A percentile compares a stretch with the other conserved stretches of the same genome.
Conservation (phyloP, 1,139 yeast species). For the Saccharomyces hybrid region DNA sequence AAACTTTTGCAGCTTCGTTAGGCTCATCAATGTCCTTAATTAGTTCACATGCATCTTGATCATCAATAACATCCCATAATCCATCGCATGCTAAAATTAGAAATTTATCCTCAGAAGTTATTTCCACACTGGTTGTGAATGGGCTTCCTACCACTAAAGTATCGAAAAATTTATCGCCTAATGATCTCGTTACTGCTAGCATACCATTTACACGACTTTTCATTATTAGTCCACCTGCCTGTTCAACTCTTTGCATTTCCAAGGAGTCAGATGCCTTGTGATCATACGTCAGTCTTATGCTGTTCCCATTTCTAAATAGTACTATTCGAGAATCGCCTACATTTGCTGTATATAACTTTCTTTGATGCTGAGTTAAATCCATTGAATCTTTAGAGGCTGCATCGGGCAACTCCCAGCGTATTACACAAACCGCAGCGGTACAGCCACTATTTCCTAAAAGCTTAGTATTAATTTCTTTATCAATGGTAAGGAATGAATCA, state of each 20-base stretch:
- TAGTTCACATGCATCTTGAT: conserved; percentile 69
- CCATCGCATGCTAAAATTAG: conserved; percentile 91
- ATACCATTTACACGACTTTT: conserved; percentile 93
- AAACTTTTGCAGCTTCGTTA: conserved; percentile 55
- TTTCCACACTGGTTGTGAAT: conserved; percentile 80
- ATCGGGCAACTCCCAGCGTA: conserved; percentile 70
- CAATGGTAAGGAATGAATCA: conserved; percentile 66
- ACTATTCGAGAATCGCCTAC: conserved; percentile 92
- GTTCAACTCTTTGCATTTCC: conserved; percentile 68
- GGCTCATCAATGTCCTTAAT: conserved; percentile 53
- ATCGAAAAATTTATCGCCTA: conserved; percentile 93
- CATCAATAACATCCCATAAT: conserved; percentile 85
- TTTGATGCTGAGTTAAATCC: conserved; percentile 39
- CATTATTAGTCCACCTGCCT: conserved; percentile 79
- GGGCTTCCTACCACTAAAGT: conserved; percentile 85
- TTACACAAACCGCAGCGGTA: conserved; percentile 91
- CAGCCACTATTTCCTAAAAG: conserved; percentile 72
- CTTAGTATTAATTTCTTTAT: conserved; percentile 50
- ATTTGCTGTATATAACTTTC: conserved; percentile 87
- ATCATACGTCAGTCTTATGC: conserved; percentile 79
- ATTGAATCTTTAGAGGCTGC: conserved; percentile 18
- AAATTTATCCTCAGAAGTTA: conserved; percentile 57
- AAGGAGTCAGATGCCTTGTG: conserved; percentile 83
- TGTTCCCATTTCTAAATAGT: conserved; percentile 61
- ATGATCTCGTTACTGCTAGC: conserved; percentile 85